phyloP scores from a whole-genome alignment of 495 filamentous ascomycete genomes.

The Talaromyces adpressus region DNA sequence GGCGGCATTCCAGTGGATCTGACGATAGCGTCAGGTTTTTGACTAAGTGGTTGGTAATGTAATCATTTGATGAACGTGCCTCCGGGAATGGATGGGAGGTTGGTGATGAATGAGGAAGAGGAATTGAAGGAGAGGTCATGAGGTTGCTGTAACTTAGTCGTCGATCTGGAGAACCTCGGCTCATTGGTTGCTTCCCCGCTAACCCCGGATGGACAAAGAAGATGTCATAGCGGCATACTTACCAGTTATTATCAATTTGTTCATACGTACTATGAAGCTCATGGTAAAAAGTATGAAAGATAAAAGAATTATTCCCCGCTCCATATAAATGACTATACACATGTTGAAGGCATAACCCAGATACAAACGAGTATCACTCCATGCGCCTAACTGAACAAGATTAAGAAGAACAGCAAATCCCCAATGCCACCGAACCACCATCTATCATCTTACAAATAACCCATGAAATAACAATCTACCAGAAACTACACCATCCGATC shows the following conservation, averaged over 20 bases:
- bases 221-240: not conserved
- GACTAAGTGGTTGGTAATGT: not conserved
- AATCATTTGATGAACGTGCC: not conserved
- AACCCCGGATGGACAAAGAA: not conserved
- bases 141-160: not conserved
- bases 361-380: not conserved
- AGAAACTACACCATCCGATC: constrained; percentile 95
- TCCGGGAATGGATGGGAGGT: not conserved
- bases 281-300: not conserved
- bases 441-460: not conserved
- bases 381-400: not conserved
- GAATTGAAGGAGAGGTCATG: not conserved
- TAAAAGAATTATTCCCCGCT: not conserved
- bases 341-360: not conserved
- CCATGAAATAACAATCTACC: constrained; percentile 37
- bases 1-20: not conserved
- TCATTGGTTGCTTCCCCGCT: constrained; percentile 1
- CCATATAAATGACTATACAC: constrained; percentile 1
- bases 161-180: not conserved
- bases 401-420: not conserved
- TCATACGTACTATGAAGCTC: no score
- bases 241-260: not conserved
- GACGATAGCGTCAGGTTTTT: not conserved
- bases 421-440: not conserved
- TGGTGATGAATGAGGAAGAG: not conserved